Evolutionary conservation across 2,329 filamentous ascomycete species (phyloP).

Genomic region (Fusarium succisae): DNA sequence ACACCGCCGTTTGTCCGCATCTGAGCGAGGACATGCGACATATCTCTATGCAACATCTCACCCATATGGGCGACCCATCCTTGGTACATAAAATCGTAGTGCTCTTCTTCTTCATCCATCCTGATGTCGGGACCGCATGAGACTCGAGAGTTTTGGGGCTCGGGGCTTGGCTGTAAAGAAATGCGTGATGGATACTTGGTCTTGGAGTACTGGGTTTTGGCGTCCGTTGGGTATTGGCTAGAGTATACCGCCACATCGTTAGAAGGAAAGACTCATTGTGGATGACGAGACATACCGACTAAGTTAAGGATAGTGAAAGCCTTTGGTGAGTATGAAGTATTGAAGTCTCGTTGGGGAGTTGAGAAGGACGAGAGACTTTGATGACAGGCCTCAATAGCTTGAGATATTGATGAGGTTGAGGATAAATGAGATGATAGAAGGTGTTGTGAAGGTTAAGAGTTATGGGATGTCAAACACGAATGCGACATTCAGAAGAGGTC

Average conservation of each 20-base stretch:
- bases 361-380: fast-evolving
- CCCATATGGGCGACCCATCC: neutral
- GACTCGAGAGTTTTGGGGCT: too few species aligned
- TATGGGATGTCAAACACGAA: neutral
- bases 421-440: fast-evolving
- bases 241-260: fast-evolving
- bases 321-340: neutral
- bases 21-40: neutral
- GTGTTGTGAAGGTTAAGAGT: fast-evolving
- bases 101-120: neutral
- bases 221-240: neutral
- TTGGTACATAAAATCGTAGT: neutral
- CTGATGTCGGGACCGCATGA: neutral
- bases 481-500: neutral
- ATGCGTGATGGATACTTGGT: neutral
- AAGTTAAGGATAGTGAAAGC: neutral
- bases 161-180: too few species aligned
- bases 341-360: fast-evolving
- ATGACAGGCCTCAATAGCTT: fast-evolving
- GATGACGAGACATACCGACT: neutral
- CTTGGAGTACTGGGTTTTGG: neutral
- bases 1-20: neutral
- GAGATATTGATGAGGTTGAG: neutral
- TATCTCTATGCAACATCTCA: neutral
- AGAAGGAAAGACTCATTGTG: fast-evolving